phyloP scores from a whole-genome alignment of 2,329 filamentous ascomycete species.

The Verticillium longisporum region DNA sequence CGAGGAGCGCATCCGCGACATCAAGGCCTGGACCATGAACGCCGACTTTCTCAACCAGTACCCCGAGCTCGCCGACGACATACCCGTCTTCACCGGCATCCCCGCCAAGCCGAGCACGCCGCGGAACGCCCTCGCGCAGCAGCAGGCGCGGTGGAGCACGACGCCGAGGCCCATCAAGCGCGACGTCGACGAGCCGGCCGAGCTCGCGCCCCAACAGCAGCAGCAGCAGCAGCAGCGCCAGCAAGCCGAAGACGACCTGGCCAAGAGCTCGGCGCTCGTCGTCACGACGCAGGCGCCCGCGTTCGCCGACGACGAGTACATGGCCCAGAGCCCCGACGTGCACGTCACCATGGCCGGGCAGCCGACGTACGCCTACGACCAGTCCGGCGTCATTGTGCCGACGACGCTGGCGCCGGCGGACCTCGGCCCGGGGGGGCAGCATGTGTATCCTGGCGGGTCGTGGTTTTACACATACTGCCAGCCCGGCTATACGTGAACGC shows the following conservation, averaged over 20 bases:
- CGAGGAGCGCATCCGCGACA: conserved; percentile 17
- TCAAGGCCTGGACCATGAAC: conserved; percentile 20
- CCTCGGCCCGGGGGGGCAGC: neutral
- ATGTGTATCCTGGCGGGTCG: neutral
- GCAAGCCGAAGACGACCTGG: neutral
- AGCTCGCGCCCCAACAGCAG: neutral
- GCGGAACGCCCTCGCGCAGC: neutral
- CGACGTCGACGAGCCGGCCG: neutral
- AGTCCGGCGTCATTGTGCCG: neutral
- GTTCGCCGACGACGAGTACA: neutral
- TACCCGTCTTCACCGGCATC: conserved; percentile 9
- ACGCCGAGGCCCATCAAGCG: neutral
- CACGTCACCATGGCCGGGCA: neutral
- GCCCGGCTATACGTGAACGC: neutral
- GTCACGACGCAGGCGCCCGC: neutral
- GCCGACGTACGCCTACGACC: neutral
- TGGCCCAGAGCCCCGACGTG: neutral
- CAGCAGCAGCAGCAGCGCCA: neutral
- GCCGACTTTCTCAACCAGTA: conserved; percentile 18
- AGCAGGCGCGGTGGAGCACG: neutral
- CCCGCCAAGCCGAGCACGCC: neutral
- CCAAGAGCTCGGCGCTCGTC: neutral
- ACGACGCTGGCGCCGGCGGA: neutral
- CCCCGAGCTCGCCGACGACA: conserved; percentile 23
- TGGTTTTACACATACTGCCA: neutral